phyloP scores from a whole-genome alignment of 805 yeast genomes.

The Barnettozyma botsteinii region DNA sequence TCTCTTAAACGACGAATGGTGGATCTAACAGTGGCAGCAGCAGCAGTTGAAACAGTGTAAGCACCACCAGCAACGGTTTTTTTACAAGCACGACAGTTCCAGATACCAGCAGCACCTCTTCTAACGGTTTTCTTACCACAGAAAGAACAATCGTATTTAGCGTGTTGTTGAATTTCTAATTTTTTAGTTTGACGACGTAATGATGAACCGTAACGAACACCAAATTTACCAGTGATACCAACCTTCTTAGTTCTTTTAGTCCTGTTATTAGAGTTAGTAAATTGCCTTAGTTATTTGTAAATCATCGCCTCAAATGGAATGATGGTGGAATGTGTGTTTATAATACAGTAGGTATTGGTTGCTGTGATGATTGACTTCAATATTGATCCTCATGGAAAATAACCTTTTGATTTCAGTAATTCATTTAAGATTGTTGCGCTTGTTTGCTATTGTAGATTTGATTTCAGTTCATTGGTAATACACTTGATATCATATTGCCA shows the following conservation, averaged over 20 bases:
- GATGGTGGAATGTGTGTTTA: too few species aligned
- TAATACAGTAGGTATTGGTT: too few species aligned
- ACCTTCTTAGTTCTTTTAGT: constrained; percentile 99
- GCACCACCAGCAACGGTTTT: constrained; percentile 99
- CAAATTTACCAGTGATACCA: constrained; percentile 99
- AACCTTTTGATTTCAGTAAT: too few species aligned
- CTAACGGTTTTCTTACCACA: constrained; percentile 98
- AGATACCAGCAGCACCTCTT: constrained; percentile 98
- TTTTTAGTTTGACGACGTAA: constrained; percentile 99
- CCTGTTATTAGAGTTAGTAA: constrained; percentile 37
- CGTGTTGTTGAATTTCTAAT: constrained; percentile 98
- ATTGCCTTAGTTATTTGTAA: too few species aligned
- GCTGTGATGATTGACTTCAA: too few species aligned
- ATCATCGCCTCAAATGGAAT: too few species aligned
- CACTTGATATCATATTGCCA: too few species aligned
- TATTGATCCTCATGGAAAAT: too few species aligned
- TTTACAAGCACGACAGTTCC: constrained; percentile 92
- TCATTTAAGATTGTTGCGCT: too few species aligned
- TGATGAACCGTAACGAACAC: constrained; percentile 99
- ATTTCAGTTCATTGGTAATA: too few species aligned
- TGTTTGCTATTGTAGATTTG: too few species aligned
- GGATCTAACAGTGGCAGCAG: constrained; percentile 99
- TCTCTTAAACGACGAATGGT: constrained; percentile 99
- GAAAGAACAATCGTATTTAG: constrained; percentile 98
- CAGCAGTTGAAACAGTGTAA: constrained; percentile 98